Evolutionary conservation across 371 early-diverging fungal genomes (phyloP).

Genomic region (Mortierella sp.): DNA sequence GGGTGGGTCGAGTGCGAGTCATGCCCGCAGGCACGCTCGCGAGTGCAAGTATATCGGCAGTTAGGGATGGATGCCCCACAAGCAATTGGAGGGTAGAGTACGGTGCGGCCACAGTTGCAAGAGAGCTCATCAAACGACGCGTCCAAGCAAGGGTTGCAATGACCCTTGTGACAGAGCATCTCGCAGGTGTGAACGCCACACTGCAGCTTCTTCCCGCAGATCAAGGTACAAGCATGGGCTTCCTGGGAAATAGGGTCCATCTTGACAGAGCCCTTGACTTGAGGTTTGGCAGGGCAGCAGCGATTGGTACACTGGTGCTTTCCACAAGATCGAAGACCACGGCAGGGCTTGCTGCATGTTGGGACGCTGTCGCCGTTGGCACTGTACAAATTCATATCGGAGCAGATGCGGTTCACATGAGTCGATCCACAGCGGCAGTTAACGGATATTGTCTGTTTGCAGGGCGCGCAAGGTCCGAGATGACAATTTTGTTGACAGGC

Average conservation of each 20-base stretch:
- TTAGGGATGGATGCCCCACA: conserved; percentile 79
- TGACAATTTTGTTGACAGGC: conserved; percentile 80
- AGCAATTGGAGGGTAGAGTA: conserved; percentile 79
- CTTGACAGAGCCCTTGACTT: conserved; percentile 14
- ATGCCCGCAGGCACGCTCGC: conserved; percentile 80
- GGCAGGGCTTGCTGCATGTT: conserved; percentile 74
- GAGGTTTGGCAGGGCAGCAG: conserved; percentile 71
- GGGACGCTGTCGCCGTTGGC: conserved; percentile 56
- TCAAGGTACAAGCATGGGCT: conserved; percentile 73
- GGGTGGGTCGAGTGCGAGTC: conserved; percentile 72
- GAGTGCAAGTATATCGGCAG: conserved; percentile 77
- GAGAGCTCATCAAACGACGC: conserved; percentile 78
- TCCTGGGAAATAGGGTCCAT: conserved; percentile 14
- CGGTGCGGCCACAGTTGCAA: conserved; percentile 83
- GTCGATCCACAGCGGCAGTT: conserved; percentile 78
- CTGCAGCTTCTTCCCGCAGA: conserved; percentile 74
- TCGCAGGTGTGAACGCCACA: conserved; percentile 80
- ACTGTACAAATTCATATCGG: conserved; percentile 31
- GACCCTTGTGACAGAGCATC: conserved; percentile 79
- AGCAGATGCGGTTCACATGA: conserved; percentile 65
- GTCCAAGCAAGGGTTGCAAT: conserved; percentile 79
- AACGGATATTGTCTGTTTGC: conserved; percentile 62
- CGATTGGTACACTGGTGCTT: conserved; percentile 71
- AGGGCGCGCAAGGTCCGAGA: conserved; percentile 80
- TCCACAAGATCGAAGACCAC: conserved; percentile 72